phyloP scores from a whole-genome alignment of 257 asterid species.

The Primulina eburnea region DNA sequence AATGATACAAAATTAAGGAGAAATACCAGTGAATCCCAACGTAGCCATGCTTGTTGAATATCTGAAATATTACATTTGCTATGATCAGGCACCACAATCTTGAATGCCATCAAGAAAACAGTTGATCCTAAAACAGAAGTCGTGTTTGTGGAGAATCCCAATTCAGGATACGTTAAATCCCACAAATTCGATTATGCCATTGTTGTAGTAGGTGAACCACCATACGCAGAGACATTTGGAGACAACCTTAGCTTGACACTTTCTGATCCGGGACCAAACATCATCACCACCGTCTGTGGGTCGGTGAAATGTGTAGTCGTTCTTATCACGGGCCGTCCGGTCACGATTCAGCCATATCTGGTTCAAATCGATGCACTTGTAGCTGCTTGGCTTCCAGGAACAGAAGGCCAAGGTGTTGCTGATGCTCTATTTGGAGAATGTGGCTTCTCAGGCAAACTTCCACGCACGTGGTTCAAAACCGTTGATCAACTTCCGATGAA shows the following conservation, averaged over 20 bases:
- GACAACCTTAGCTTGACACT: conserved; percentile 40
- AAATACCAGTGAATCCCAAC: too few relatives aligned
- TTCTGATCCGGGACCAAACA: conserved; percentile 13
- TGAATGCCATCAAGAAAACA: conserved; percentile 24
- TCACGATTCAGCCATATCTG: conserved; percentile 32
- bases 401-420: conserved; percentile 43
- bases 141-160: conserved; percentile 25
- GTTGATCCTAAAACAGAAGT: conserved; percentile 27
- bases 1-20: too few relatives aligned
- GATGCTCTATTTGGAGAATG: conserved; percentile 37
- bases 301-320: conserved; percentile 34
- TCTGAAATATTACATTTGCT: background rate
- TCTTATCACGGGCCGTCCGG: conserved; percentile 39
- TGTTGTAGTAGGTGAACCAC: conserved; percentile 40
- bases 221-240: conserved; percentile 39
- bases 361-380: conserved; percentile 31
- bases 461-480: conserved; percentile 40
- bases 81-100: conserved; percentile 36
- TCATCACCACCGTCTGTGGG: conserved; percentile 29
- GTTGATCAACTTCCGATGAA: conserved; percentile 45
- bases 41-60: too few relatives aligned
- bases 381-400: conserved; percentile 44
- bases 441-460: conserved; percentile 34
- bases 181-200: conserved; percentile 33
- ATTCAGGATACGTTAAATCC: conserved; percentile 21